Conservation (phyloP, 2,329 filamentous ascomycete species). For the Trichoderma simmonsii region DNA sequence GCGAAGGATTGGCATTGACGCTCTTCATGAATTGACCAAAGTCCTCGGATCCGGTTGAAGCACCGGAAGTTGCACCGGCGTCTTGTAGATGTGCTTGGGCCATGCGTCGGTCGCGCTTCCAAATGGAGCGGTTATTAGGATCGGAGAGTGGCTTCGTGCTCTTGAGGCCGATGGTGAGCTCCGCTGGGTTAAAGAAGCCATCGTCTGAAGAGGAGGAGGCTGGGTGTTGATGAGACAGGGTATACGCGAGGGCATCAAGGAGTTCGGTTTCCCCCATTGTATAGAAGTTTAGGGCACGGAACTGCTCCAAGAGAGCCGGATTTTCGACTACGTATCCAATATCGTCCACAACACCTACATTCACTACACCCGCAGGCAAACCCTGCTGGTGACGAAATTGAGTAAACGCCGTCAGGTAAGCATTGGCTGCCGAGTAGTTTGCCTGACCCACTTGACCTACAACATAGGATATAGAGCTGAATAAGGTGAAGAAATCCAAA, state of each 20-base stretch:
- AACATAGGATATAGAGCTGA: constrained; percentile 28
- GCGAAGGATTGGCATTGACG: background rate
- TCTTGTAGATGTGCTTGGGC: background rate
- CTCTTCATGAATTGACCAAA: constrained; percentile 19
- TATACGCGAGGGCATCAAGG: background rate
- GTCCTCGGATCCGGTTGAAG: constrained; percentile 9
- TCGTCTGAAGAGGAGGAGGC: background rate
- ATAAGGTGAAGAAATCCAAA: constrained; percentile 32
- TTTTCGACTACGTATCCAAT: constrained; percentile 35
- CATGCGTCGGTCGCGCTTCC: constrained; percentile 21
- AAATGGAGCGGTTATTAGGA: constrained; percentile 15
- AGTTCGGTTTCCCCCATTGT: constrained; percentile 19
- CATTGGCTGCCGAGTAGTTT: constrained; percentile 39
- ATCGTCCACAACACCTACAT: constrained; percentile 37
- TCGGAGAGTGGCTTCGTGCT: constrained; percentile 17
- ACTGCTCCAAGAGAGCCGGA: constrained; percentile 14
- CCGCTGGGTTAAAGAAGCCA: background rate
- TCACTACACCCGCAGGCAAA: constrained; percentile 36
- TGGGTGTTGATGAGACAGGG: constrained; percentile 15
- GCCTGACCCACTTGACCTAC: constrained; percentile 29
- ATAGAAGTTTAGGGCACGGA: constrained; percentile 12
- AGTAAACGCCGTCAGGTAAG: constrained; percentile 40
- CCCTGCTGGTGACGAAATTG: constrained; percentile 35
- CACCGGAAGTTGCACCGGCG: background rate
- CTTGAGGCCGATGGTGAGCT: constrained; percentile 18